phyloP scores from a whole-genome alignment of 1,284 basidiomycete species.

The Mycena sp. region DNA sequence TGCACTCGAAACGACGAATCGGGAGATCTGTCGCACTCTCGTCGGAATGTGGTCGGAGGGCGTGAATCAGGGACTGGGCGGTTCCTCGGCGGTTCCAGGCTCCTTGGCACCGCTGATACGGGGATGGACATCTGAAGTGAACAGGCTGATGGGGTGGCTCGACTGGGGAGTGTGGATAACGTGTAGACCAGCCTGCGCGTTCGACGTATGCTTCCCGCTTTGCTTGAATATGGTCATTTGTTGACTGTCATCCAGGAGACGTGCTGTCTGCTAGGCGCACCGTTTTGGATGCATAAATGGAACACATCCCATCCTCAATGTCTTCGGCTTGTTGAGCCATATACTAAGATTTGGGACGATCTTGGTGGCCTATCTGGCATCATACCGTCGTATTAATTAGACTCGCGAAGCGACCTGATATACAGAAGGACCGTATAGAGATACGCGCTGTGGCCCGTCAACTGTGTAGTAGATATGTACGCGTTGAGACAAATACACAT shows the following conservation, averaged over 20 bases:
- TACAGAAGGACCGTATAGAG: no score
- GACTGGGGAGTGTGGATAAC: slow-evolving; percentile 56
- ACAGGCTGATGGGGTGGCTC: slow-evolving; percentile 51
- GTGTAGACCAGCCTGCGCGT: slow-evolving; percentile 50
- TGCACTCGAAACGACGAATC: slow-evolving; percentile 32
- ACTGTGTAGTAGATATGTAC: no score
- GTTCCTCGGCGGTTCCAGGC: neutral
- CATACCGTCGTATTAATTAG: no score
- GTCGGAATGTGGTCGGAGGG: slow-evolving; percentile 36
- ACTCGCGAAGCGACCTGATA: no score
- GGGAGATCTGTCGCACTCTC: slow-evolving; percentile 43
- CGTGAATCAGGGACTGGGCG: neutral
- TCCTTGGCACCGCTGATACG: slow-evolving; percentile 20
- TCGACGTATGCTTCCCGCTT: slow-evolving; percentile 41
- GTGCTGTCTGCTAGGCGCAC: slow-evolving; percentile 21
- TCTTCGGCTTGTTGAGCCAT: slow-evolving; percentile 22
- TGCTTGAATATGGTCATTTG: no score
- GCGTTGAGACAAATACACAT: no score
- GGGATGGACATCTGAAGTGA: slow-evolving; percentile 43
- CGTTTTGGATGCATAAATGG: slow-evolving; percentile 23
- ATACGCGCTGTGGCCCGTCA: no score
- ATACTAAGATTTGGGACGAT: no score
- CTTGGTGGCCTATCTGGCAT: no score
- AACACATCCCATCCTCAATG: slow-evolving; percentile 14
- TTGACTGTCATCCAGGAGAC: slow-evolving; percentile 12